Base-by-base conservation (phyloP, 2,329 filamentous ascomycete species). In the Fusarium duplospermum region DNA sequence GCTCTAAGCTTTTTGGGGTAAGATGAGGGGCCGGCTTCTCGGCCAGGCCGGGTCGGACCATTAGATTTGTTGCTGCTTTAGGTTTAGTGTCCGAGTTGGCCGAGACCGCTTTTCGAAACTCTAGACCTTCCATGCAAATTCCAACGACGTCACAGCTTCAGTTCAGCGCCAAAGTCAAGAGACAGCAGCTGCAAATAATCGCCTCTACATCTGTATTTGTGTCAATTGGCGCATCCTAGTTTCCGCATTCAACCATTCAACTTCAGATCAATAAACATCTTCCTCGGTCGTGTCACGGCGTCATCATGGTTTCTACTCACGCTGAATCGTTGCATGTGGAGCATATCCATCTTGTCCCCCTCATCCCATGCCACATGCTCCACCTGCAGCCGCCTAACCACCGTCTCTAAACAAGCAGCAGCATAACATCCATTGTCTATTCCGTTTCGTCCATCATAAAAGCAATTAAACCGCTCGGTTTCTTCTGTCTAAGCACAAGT, bases 101-200 rank as follows among this genome's bases (percentile, higher is more conserved):
- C 18, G 40, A 29, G 62, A 65, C 31, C 57, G 42, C 29, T 62
- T 31, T 60, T 71, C 10, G 40, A 58, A 36, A 35, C 27, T 45
- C 56, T 9, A 59, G 36, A 24, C 13, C 18, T 40, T 59, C 56
- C 18, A 40, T 59, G 10, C 29, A 27, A 36, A 31, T 38, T 45
- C 33, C 47, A 72, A 74, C 71, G 71, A 73, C 67, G 71, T 73
- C 71, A 73, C 71, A 69, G 45, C 22, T 36, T 58, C 36, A 27
- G 13, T 31, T 2, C 31, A 60, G 57, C 31, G 57, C 64, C 29
- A 18, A 38, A 3, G 20, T 4, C 8, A 24, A 22, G 35, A 36
- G 13, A 16, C 22, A 29, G 38, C 29, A 16, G 13, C 59, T 35
- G 40, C 22, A 62, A 47, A 62, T 40, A 27, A 18, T 24, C 6